Conservation (phyloP, 139 green algal genomes). For the Mesotaenium endlicherianum region DNA sequence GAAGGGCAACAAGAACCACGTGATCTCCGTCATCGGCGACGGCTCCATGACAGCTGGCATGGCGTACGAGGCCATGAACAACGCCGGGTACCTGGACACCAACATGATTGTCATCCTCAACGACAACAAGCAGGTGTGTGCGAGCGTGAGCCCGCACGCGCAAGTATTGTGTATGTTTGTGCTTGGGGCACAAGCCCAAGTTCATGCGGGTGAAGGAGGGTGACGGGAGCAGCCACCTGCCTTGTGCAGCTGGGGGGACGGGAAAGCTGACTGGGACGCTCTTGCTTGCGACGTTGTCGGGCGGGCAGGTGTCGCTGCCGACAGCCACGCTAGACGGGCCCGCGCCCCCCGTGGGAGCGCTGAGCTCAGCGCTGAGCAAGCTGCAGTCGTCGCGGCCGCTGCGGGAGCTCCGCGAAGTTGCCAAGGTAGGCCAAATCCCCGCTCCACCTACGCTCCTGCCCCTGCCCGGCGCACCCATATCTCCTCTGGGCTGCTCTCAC, state of each 20-base stretch:
- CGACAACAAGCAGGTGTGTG: conserved; percentile 98
- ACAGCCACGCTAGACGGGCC: conserved; percentile 87
- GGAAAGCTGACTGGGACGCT: too few relatives aligned
- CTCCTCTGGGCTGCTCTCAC: too few relatives aligned
- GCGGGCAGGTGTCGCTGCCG: conserved; percentile 82
- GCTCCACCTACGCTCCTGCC: too few relatives aligned
- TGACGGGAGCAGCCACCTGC: too few relatives aligned
- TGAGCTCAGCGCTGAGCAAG: conserved; percentile 80
- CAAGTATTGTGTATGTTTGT: too few relatives aligned
- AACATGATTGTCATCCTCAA: conserved; percentile 99
- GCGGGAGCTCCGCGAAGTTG: conserved; percentile 93
- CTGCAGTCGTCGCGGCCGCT: conserved; percentile 89
- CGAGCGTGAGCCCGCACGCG: too few relatives aligned
- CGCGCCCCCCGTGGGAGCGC: conserved; percentile 84
- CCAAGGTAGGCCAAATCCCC: too few relatives aligned
- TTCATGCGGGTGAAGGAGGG: too few relatives aligned
- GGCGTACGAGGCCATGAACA: conserved; percentile 99
- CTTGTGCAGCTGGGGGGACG: too few relatives aligned
- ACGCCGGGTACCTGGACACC: conserved; percentile 97
- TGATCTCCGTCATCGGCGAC: conserved; percentile 94
- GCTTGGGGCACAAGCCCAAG: too few relatives aligned
- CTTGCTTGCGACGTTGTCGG: too few relatives aligned
- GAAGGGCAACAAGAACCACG: conserved; percentile 75
- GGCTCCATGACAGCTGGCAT: conserved; percentile 98
- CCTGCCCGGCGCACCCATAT: too few relatives aligned